Percentiles rank a stretch among this genome's conserved stretches.
Conservation (phyloP, 495 filamentous ascomycete genomes). For the Penicillium nucicola region DNA sequence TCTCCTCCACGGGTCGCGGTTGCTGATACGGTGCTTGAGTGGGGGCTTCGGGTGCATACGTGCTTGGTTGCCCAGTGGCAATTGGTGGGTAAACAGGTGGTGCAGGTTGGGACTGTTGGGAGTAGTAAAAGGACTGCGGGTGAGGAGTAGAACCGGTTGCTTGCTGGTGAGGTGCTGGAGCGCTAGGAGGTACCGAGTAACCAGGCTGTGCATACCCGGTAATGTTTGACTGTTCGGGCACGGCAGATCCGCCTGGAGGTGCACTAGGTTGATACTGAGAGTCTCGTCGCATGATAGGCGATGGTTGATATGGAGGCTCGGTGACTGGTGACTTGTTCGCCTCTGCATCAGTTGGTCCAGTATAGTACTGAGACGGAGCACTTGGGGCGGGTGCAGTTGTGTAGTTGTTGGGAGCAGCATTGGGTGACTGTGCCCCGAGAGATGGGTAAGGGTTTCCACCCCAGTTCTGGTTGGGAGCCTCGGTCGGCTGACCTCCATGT, state of each 20-base stretch:
- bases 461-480: constrained; percentile 24
- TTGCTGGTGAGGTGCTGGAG: constrained; percentile 23
- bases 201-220: constrained; percentile 27
- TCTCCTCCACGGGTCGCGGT: constrained; percentile 71
- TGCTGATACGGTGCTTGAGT: constrained; percentile 51
- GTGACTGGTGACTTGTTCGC: constrained; percentile 14
- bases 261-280: constrained; percentile 32
- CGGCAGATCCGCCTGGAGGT: constrained; percentile 10
- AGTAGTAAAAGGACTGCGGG: constrained; percentile 35
- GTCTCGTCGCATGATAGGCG: constrained; percentile 28
- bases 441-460: constrained; percentile 25
- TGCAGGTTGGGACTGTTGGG: constrained; percentile 44
- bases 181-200: constrained; percentile 29
- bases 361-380: constrained; percentile 30
- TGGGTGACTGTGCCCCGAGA: constrained; percentile 29
- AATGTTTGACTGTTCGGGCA: constrained; percentile 24
- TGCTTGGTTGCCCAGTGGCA: constrained; percentile 32
- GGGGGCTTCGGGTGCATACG: constrained; percentile 64
- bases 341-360: constrained; percentile 26
- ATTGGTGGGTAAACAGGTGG: constrained; percentile 38
- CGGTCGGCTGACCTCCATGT: constrained; percentile 19
- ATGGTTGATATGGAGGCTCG: constrained; percentile 25
- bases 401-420: constrained; percentile 12
- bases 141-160: constrained; percentile 21
- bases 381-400: constrained; percentile 12